A percentile compares a stretch with the other conserved stretches of the same genome.
Evolutionary conservation across 495 filamentous ascomycete species (phyloP).

Genomic region (Trichoderma erinaceum): DNA sequence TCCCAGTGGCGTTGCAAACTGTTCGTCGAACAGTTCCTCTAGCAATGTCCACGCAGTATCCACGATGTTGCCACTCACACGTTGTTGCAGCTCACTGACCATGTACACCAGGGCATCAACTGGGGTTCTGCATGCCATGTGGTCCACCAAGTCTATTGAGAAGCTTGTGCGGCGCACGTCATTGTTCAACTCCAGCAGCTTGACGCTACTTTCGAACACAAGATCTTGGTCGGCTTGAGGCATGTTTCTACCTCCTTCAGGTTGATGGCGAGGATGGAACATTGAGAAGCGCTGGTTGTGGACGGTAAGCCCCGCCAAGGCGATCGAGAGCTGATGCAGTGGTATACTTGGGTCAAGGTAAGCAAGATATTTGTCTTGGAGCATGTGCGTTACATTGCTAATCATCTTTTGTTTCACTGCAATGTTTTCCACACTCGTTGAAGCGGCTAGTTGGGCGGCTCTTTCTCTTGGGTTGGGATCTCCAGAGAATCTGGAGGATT

Average conservation of each 20-base stretch:
- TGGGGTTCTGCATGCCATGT: conserved; percentile 27
- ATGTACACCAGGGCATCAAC: conserved; percentile 41
- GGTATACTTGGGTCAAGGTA: conserved; percentile 43
- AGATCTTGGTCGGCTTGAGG: conserved; percentile 33
- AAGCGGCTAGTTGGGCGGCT: conserved; percentile 24
- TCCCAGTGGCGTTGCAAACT: conserved; percentile 23
- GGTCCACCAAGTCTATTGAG: conserved; percentile 32
- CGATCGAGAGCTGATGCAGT: conserved; percentile 26
- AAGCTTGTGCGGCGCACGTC: conserved; percentile 28
- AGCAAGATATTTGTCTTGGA: conserved; percentile 41
- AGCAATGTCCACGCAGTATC: conserved; percentile 32
- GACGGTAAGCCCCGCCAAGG: conserved; percentile 26
- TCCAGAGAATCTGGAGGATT: conserved; percentile 22
- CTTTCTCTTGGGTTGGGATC: conserved; percentile 32
- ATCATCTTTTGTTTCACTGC: conserved; percentile 17
- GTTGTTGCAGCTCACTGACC: conserved; percentile 34
- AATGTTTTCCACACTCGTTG: conserved; percentile 31
- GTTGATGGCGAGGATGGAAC: conserved; percentile 40
- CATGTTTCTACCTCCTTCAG: conserved; percentile 24
- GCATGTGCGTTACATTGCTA: conserved; percentile 26
- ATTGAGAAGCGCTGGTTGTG: conserved; percentile 32
- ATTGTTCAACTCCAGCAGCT: conserved; percentile 33
- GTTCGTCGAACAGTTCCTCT: conserved; percentile 27
- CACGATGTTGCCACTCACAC: conserved; percentile 27
- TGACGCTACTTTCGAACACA: conserved; percentile 34